phyloP scores from a whole-genome alignment of 495 filamentous ascomycete species.

The Daldinia caldariorum region DNA sequence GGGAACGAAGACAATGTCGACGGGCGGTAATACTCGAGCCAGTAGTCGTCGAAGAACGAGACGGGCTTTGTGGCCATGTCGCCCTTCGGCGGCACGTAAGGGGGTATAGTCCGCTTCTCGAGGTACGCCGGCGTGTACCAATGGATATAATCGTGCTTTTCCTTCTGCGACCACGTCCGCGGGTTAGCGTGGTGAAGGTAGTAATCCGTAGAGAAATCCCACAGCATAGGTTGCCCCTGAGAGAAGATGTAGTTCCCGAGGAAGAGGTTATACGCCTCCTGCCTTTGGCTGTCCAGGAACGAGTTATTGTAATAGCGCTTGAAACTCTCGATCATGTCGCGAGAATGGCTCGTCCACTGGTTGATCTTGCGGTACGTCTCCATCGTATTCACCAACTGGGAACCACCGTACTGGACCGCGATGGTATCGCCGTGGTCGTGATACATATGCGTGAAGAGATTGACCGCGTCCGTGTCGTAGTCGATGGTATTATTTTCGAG shows the following conservation, averaged over 20 bases:
- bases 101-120: conserved; percentile 65
- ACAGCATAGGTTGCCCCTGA: conserved; percentile 94
- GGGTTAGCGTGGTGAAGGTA: conserved; percentile 94
- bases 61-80: conserved; percentile 64
- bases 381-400: conserved; percentile 98
- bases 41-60: conserved; percentile 88
- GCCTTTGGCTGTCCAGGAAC: conserved; percentile 93
- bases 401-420: conserved; percentile 96
- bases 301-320: conserved; percentile 99
- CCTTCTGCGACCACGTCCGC: conserved; percentile 71
- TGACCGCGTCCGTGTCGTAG: conserved; percentile 94
- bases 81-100: conserved; percentile 55
- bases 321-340: conserved; percentile 99
- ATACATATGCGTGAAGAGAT: conserved; percentile 96
- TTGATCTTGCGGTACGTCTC: conserved; percentile 98
- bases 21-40: conserved; percentile 97
- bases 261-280: conserved; percentile 98
- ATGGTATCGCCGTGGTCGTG: conserved; percentile 98
- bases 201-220: conserved; percentile 95
- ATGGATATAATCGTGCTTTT: conserved; percentile 73
- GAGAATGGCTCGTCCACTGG: conserved; percentile 95
- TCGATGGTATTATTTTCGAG: conserved; percentile 81
- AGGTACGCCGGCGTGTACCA: conserved; percentile 89
- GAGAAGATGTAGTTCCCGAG: conserved; percentile 94
- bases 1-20: conserved; percentile 82